Conservation (phyloP, 257 asterid genomes). For the Solanum raphanifolium region DNA sequence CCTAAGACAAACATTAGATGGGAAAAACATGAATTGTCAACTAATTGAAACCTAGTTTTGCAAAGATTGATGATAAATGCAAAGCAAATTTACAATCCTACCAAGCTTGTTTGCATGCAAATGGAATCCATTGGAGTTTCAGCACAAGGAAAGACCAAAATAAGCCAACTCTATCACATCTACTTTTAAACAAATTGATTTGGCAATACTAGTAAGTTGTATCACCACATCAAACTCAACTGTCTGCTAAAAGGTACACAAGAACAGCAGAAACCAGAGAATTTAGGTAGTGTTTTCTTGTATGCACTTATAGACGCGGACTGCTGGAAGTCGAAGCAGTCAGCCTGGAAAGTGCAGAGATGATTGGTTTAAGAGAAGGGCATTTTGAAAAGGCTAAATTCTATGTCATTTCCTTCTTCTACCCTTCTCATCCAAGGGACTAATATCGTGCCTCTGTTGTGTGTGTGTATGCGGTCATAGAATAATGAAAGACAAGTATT, state of each 20-base stretch:
- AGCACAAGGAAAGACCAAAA: too few species aligned
- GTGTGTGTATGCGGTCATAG: background rate
- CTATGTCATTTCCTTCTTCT: background rate
- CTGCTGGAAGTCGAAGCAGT: slow-evolving; percentile 6
- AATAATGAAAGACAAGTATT: slow-evolving; percentile 2
- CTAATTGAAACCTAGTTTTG: background rate
- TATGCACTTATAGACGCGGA: slow-evolving; percentile 4
- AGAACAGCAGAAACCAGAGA: background rate
- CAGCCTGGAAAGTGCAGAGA: slow-evolving; percentile 14
- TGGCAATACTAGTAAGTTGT: background rate
- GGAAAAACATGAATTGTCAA: too few species aligned
- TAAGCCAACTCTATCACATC: too few species aligned
- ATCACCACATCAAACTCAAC: background rate
- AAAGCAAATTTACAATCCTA: background rate
- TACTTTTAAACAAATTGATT: too few species aligned
- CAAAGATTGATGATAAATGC: background rate
- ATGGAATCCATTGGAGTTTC: background rate
- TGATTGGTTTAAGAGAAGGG: slow-evolving; percentile 11
- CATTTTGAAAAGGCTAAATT: slow-evolving; percentile 2
- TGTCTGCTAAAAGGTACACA: background rate
- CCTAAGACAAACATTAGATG: too few species aligned
- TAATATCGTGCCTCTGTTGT: background rate
- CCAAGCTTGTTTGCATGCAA: too few species aligned
- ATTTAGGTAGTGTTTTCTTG: background rate
- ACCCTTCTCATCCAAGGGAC: background rate